phyloP scores from a whole-genome alignment of 176 grass and related monocot species.

The Paspalum notatum region DNA sequence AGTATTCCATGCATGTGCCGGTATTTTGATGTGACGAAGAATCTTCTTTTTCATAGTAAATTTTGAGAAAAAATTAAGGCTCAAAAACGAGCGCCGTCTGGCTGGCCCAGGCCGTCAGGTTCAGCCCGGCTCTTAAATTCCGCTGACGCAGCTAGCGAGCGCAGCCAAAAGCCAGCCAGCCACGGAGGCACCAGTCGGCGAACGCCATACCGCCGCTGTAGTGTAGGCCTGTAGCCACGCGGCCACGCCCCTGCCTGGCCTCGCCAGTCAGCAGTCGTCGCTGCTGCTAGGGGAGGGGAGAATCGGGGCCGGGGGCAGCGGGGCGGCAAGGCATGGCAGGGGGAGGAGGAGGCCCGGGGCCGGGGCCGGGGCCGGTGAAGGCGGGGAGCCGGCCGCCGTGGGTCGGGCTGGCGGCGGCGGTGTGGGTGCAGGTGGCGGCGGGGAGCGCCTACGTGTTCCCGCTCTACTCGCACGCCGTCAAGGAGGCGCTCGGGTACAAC shows the following conservation, averaged over 20 bases:
- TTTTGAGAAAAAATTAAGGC: no score
- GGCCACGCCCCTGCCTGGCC: not conserved
- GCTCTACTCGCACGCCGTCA: slow-evolving; percentile 81
- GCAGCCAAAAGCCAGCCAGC: slow-evolving; percentile 8
- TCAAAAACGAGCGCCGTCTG: no score
- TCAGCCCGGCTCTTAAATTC: not conserved
- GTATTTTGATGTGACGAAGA: no score
- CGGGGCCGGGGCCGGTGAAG: slow-evolving; percentile 54
- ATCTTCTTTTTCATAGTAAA: no score
- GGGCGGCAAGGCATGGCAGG: slow-evolving; percentile 30
- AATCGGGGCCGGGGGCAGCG: not conserved
- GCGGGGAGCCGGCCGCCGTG: slow-evolving; percentile 81
- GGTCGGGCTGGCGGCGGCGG: slow-evolving; percentile 87
- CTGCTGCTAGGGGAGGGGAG: not conserved
- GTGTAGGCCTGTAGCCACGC: no score
- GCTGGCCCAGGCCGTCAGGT: not conserved
- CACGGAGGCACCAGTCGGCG: no score
- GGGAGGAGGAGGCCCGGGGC: not conserved
- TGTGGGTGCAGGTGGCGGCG: slow-evolving; percentile 90
- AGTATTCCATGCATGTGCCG: no score
- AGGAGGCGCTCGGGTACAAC: slow-evolving; percentile 66
- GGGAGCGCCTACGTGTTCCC: slow-evolving; percentile 86
- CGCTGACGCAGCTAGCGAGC: not conserved
- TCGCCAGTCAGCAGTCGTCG: not conserved
- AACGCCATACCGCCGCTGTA: not conserved